Percentiles rank a stretch among this genome's conserved stretches.
Conservation (phyloP, 371 early-diverging fungal genomes). For the Actinomucor elegans region DNA sequence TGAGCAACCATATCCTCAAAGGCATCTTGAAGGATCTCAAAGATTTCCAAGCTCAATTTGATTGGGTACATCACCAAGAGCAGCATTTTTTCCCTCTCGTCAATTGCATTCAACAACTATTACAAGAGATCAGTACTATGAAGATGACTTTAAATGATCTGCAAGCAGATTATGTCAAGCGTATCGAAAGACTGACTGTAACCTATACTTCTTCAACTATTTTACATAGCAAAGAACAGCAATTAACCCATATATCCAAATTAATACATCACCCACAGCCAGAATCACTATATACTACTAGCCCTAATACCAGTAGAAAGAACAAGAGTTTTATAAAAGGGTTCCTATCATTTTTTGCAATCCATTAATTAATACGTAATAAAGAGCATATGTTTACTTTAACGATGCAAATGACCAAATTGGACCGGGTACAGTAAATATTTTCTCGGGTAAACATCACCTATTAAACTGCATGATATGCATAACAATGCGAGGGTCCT, state of each 20-base stretch:
- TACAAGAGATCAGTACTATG: slow-evolving; percentile 59
- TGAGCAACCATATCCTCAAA: slow-evolving; percentile 73
- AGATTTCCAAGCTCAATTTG: slow-evolving; percentile 49
- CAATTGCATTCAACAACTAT: slow-evolving; percentile 53
- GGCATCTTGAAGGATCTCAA: slow-evolving; percentile 57
- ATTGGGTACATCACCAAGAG: slow-evolving; percentile 36
- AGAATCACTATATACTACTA: not conserved
- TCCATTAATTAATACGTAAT: not conserved
- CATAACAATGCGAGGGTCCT: too few species aligned
- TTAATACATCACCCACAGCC: not conserved
- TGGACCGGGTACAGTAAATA: too few species aligned
- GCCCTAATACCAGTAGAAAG: not conserved
- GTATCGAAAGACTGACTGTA: slow-evolving; percentile 48
- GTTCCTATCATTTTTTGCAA: not conserved
- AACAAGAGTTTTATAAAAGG: slow-evolving; percentile 1
- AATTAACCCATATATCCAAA: not conserved
- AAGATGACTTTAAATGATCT: slow-evolving; percentile 64
- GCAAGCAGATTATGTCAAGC: slow-evolving; percentile 62
- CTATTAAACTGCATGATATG: too few species aligned
- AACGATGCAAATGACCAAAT: too few species aligned
- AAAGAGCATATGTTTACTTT: too few species aligned
- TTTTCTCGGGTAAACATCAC: too few species aligned
- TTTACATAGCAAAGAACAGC: too few species aligned
- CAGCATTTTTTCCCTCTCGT: slow-evolving; percentile 57
- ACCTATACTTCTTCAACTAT: too few species aligned